Evolutionary conservation across 225 moss, liverwort and hornwort species (phyloP), one percentile per base, ranked within the genome.

Genomic region (Rhytidiadelphus loreus): DNA sequence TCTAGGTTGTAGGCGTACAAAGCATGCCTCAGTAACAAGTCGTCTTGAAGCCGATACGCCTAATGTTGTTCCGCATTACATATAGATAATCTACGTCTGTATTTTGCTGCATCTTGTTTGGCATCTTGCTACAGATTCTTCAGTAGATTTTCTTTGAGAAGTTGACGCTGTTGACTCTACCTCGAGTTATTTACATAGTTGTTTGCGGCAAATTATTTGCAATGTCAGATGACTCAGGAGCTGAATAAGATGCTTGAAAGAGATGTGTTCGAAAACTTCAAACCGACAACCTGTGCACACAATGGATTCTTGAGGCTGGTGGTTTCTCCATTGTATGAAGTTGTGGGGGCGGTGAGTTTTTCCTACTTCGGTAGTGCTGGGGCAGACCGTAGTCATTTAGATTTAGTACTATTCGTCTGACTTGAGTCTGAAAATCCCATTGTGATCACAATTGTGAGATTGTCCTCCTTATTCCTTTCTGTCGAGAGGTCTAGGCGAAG

Each of bases 181-280:
- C 68, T 69, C 35, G 33, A 77, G 50, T 86, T 59, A 55, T 82
- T 87, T 80, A 64, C 85, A 26, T 59, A 58, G 52, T 19, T 77
- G 58, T 78, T 74, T 64, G 59, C 59, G 30, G 68, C 20, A 77
- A 85, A 44, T 85, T 81, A 66, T 89, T 77, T 72, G 82, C 65
- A 82, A 50, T 89, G 35, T 83, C 93, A 98, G 97, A 95, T 99
- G 96, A 89, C 95, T 46, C 81, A 88, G 84, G 99, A 99, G 92
- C 91, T 99, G 84, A 99, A 95, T 89, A 92, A 80, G 81, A 88
- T 97, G 90, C 91, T 96, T 44, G 93, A 92, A 64, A 88, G 87
- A 71, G 89, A 85, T 70, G 81, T 80, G 65, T 84, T 60, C 39
- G 85, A 90, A 86, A 85, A 92, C 88, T 82, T 85, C 46, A 83